A percentile compares a stretch with the other conserved stretches of the same genome.
These are phyloP conservation scores for Lichenothelia convexa DNA, from an alignment of 495 filamentous ascomycete species.

Conservation along the genomic window DNA sequence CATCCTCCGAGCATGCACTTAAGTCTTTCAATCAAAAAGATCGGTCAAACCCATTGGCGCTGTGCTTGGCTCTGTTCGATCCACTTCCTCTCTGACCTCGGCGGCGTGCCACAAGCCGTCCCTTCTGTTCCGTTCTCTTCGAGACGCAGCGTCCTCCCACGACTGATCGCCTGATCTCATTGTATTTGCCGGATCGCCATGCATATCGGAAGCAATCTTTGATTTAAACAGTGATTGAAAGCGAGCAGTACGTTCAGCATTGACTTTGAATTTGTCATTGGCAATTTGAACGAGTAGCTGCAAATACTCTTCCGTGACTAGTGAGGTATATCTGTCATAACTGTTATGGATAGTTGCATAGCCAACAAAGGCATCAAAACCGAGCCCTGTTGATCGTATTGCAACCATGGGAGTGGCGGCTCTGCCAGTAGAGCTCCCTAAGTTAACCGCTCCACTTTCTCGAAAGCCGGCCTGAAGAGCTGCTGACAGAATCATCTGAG, in stretches of 20 bases:
- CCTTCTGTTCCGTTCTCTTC: not conserved
- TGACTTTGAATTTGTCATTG: slow-evolving; percentile 61
- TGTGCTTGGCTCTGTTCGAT: no score
- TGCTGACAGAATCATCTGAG: slow-evolving; percentile 50
- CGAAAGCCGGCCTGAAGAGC: slow-evolving; percentile 71
- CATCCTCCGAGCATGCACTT: no score
- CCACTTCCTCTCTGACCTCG: no score
- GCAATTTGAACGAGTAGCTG: slow-evolving; percentile 44
- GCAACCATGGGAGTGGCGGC: slow-evolving; percentile 45
- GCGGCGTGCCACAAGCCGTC: slow-evolving; percentile 1
- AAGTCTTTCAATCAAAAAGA: no score
- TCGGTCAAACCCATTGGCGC: no score
- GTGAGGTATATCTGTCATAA: no score
- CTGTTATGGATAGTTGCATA: slow-evolving; percentile 24
- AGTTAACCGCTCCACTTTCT: slow-evolving; percentile 58
- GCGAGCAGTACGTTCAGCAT: slow-evolving; percentile 46
- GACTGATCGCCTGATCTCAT: slow-evolving; percentile 13
- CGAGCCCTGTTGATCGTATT: slow-evolving; percentile 59
- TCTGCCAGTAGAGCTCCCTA: slow-evolving; percentile 26
- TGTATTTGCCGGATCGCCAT: not conserved
- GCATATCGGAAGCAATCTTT: not conserved
- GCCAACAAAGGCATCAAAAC: slow-evolving; percentile 63
- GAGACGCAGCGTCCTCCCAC: slow-evolving; percentile 29
- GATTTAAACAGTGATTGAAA: slow-evolving; percentile 14
- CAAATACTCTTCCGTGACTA: slow-evolving; percentile 38